Base-by-base conservation (phyloP, 106 monocot species). In the Hemerocallis citrina region DNA sequence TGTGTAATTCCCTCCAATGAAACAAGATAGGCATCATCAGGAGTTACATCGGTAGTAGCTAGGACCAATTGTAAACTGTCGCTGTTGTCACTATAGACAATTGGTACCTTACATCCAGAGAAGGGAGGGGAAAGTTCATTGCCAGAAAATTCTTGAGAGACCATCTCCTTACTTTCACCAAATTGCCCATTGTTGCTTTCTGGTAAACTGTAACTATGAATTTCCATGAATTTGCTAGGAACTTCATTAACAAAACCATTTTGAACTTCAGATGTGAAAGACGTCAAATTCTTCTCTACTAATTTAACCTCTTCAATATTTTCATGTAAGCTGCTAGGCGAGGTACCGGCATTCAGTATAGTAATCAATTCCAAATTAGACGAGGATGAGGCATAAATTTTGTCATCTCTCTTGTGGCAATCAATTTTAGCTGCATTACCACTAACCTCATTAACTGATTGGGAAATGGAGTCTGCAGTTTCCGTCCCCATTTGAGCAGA, bases 351-450 rank as follows among this genome's bases (percentile, higher is more conserved):
- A 30, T 17, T 30, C 21, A 27, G 38, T 23, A 74, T 74, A 57
- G 31, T 66, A 48, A 69, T 46, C 6, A 67, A 74, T 58, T 62
- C 59, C 21, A 52, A 20, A 48, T 55, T 55, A 37, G 64, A 34
- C 66, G 71, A 54, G 58, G 15, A 42, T 65, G 19, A 31, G 19
- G 27, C 37, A 44, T 34, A n/a, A 43, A 21, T 29, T 22, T 22
- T 41, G 7, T 38, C 59, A 23, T 54, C 34, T 46, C 27, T 16
- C 61, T 16, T 29, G 7, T 16, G 47, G 23, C 44, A 40, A 55
- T 49, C 40, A 59, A 1, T 13, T 47, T 71, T 63, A 6, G 63
- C 28, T 59, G 24, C 30, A 27, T 61, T 48, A 31, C n/a, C 59
- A 61, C 68, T 47, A 24, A 68, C 14, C 40, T 36, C 39, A 52